phyloP scores from a whole-genome alignment of 2,329 filamentous ascomycete genomes.

The Chrysosporium queenslandicum region DNA sequence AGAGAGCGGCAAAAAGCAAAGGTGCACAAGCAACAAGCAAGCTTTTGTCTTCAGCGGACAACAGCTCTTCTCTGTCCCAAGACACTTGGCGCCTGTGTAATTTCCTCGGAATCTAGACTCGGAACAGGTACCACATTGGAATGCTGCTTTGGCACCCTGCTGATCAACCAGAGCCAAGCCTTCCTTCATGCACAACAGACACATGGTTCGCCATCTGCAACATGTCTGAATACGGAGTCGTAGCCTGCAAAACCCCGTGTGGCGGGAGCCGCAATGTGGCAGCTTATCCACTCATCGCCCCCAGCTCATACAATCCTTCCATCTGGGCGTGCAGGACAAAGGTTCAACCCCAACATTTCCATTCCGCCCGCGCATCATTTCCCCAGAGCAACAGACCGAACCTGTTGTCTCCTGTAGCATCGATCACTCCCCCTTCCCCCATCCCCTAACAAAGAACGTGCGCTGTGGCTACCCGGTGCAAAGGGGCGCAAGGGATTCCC shows the following conservation, averaged over 20 bases:
- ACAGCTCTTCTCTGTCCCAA: neutral
- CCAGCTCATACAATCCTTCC: neutral
- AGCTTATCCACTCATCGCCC: too few species aligned
- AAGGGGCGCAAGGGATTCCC: neutral
- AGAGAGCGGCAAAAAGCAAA: neutral
- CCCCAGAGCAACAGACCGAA: neutral
- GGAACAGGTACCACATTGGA: neutral
- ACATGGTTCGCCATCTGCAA: slow-evolving; percentile 1
- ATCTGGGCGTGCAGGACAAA: neutral
- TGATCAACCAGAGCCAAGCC: neutral
- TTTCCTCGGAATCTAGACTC: neutral
- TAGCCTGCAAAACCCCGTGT: neutral
- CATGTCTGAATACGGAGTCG: neutral
- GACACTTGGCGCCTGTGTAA: slow-evolving; percentile 2
- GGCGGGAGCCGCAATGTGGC: neutral
- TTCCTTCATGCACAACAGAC: neutral
- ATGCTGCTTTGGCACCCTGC: neutral
- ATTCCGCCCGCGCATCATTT: neutral
- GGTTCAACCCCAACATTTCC: neutral
- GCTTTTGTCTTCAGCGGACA: neutral
- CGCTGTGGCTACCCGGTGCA: neutral
- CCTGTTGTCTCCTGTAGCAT: neutral
- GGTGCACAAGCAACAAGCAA: neutral
- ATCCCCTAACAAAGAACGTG: neutral
- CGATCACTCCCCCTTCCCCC: neutral